A percentile compares a stretch with the other conserved stretches of the same genome.
These are phyloP conservation scores for Chytriomyces sp. DNA, from an alignment of 192 early-diverging fungal species.

Conservation along the genomic window DNA sequence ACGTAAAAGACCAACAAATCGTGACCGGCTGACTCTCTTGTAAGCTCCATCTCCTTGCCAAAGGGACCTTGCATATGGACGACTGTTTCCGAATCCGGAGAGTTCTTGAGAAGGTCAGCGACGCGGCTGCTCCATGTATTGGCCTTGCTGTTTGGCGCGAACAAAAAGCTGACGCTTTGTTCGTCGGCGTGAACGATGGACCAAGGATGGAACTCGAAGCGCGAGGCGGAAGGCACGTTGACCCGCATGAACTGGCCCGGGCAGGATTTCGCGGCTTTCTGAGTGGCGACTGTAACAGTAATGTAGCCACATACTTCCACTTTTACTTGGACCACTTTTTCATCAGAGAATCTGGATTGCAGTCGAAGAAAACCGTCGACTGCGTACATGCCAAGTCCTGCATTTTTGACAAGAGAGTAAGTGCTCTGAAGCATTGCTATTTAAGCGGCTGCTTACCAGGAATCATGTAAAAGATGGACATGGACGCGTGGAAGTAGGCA, in stretches of 20 bases:
- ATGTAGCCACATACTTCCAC: slow-evolving; percentile 64
- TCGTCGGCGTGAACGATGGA: slow-evolving; percentile 64
- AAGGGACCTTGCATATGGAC: slow-evolving; percentile 21
- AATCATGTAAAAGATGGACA: slow-evolving; percentile 11
- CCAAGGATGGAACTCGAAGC: slow-evolving; percentile 79
- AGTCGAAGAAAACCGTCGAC: slow-evolving; percentile 65
- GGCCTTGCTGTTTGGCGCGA: not conserved
- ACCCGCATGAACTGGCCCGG: slow-evolving; percentile 80
- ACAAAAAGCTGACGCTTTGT: slow-evolving; percentile 8
- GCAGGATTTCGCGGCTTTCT: slow-evolving; percentile 4
- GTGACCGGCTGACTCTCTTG: not conserved
- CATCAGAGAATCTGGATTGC: slow-evolving; percentile 43
- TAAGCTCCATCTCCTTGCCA: not conserved
- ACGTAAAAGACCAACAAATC: slow-evolving; percentile 19
- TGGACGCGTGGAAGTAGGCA: slow-evolving; percentile 15
- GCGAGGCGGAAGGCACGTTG: slow-evolving; percentile 69
- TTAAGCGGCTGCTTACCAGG: slow-evolving; percentile 9
- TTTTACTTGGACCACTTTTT: slow-evolving; percentile 61
- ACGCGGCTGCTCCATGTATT: not conserved
- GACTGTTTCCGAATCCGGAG: not conserved
- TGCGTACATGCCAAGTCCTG: slow-evolving; percentile 59
- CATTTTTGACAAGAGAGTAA: not conserved
- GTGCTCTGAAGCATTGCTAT: not conserved
- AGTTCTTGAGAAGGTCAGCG: not conserved
- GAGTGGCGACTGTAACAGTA: slow-evolving; percentile 60